Evolutionary conservation across 148 eudicot genomes (phyloP), one percentile per base, ranked within the genome.

Genomic region (Polygonum maritimum): DNA sequence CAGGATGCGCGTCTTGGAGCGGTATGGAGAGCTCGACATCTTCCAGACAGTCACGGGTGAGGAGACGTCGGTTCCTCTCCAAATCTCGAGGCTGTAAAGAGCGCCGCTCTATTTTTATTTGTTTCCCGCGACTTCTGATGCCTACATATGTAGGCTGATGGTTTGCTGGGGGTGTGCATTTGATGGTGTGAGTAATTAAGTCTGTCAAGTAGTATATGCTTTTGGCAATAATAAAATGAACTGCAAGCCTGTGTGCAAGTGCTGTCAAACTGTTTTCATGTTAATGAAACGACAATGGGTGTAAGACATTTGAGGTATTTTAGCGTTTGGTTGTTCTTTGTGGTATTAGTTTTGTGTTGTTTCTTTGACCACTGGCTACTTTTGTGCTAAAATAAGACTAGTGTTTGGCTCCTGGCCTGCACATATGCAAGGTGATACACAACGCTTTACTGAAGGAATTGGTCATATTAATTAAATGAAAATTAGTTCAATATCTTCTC

Each of bases 1-100:
- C 83, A 86, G 97, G 78, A 96, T 96, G 98, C 92, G 98, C 7
- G 98, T 96, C 74, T 75, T 92, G 78, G 99, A 96, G 82, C 89
- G 94, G 35, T 89, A 92, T 39, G 98, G 97, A 0, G 94, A 88
- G 85, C 69, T 89, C 73, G 98, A 96, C 74, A 81, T 91, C 74
- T 91, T 96, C 84, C 90, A 90, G 85, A 87, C 96, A 0, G 89
- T 85, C 13, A 84, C 89, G 90, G 97, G 91, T 2, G 97, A 96
- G 81, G 98, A 91, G 7, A 79, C 82, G 13, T 85, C 85, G 16
- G 87, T 89, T 70, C 99, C 99, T 40, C 79, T 96, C 52, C 87
- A 89, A 21, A 96, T 96, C 75, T 96, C 99, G 65, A 88, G 99
- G 69, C 77, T 95, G 83, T 95, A 87, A 77, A 75, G 16, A 2